phyloP scores from a whole-genome alignment of 768 basidiomycete species.

The Lactarius psammicola region DNA sequence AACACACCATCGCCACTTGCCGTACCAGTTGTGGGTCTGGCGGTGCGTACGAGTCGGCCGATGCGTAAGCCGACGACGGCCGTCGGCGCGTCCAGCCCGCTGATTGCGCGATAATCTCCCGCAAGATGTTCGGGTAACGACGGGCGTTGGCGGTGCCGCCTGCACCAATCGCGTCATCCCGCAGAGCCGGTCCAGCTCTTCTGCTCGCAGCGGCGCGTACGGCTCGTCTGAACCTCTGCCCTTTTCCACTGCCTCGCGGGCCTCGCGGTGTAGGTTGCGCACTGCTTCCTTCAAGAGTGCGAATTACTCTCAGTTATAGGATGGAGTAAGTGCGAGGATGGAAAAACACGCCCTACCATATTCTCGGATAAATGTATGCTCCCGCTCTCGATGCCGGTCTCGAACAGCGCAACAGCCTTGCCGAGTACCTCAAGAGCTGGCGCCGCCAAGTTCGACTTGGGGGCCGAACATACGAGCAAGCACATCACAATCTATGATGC shows the following conservation, averaged over 20 bases:
- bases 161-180: constrained; percentile 36
- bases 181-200: constrained; percentile 37
- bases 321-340: neutral
- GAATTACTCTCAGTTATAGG: neutral
- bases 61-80: constrained; percentile 33
- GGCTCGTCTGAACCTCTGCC: constrained; percentile 20
- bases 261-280: constrained; percentile 35
- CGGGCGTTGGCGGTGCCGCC: neutral
- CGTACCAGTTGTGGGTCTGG: constrained; percentile 30
- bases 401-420: constrained; percentile 35
- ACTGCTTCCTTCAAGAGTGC: constrained; percentile 32
- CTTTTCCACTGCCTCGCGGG: constrained; percentile 34
- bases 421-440: constrained; percentile 41
- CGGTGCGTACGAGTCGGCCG: constrained; percentile 33
- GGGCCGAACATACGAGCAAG: constrained; percentile 39
- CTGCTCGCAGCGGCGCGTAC: constrained; percentile 23
- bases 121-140: constrained; percentile 15
- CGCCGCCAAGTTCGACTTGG: constrained; percentile 38
- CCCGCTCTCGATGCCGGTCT: constrained; percentile 32
- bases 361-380: constrained; percentile 33
- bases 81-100: constrained; percentile 17
- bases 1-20: constrained; percentile 22
- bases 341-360: neutral
- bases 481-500: constrained; percentile 44
- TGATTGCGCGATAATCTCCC: constrained; percentile 21